Conservation (phyloP, 257 asterid species). For the Jacaranda mimosifolia region DNA sequence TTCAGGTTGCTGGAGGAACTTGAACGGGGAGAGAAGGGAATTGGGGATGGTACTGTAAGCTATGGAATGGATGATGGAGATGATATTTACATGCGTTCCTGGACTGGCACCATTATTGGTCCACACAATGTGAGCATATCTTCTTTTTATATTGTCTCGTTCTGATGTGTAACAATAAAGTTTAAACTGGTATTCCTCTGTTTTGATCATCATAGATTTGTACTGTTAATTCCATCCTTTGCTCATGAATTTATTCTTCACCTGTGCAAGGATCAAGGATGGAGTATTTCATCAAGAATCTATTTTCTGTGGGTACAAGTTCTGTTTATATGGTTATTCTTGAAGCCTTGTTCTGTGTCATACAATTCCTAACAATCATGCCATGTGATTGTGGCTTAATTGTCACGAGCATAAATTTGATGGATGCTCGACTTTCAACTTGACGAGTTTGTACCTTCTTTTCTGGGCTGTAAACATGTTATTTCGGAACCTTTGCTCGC, state of each 20-base stretch:
- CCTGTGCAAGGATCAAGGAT: not conserved
- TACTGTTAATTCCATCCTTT: not conserved
- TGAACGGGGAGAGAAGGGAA: slow-evolving; percentile 94
- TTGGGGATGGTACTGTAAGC: slow-evolving; percentile 92
- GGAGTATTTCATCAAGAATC: not conserved
- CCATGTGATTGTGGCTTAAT: too few relatives aligned
- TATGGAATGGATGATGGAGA: slow-evolving; percentile 97
- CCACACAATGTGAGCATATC: slow-evolving; percentile 70
- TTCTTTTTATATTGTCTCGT: not conserved
- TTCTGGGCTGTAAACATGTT: too few relatives aligned
- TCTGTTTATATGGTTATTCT: not conserved
- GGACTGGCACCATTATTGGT: slow-evolving; percentile 88
- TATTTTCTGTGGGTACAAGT: not conserved
- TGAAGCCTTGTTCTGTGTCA: not conserved
- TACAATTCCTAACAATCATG: not conserved
- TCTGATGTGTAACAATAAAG: not conserved
- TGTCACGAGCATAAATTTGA: too few relatives aligned
- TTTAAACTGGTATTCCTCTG: not conserved
- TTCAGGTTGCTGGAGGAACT: slow-evolving; percentile 92
- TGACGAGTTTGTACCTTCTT: too few relatives aligned
- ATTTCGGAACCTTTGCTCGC: not conserved
- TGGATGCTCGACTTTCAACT: too few relatives aligned
- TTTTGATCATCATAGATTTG: not conserved
- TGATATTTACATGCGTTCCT: slow-evolving; percentile 84
- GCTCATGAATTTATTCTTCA: not conserved